Evolutionary conservation across 2,329 filamentous ascomycete species (phyloP).

Genomic region (Neopestalotiopsis sp.): DNA sequence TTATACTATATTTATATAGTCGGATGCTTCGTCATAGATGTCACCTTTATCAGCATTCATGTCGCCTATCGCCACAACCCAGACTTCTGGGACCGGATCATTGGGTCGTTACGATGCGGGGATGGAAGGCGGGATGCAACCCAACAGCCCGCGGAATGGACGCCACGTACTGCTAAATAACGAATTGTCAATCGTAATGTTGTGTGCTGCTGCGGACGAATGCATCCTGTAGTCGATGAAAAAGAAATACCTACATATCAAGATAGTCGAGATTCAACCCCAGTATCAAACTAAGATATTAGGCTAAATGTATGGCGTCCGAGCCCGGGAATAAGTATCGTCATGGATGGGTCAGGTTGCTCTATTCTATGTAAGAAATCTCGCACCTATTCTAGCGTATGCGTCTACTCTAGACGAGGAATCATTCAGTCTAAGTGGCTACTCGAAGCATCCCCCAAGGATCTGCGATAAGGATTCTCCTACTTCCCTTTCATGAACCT

Average conservation of each 20-base stretch:
- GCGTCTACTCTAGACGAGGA: not conserved
- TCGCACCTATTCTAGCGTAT: not conserved
- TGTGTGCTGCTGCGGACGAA: not conserved
- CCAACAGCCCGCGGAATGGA: not conserved
- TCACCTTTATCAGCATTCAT: not conserved
- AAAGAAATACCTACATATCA: not conserved
- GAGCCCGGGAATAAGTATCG: not conserved
- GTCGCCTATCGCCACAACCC: not conserved
- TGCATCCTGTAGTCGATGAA: not conserved
- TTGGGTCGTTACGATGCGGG: not conserved
- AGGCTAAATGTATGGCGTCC: not conserved
- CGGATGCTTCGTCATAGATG: not conserved
- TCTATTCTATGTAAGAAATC: not conserved
- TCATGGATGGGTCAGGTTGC: not conserved
- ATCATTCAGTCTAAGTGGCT: not conserved
- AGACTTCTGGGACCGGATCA: not conserved
- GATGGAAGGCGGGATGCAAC: conserved; percentile 1
- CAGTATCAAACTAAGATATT: not conserved
- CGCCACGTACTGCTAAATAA: too few relatives aligned
- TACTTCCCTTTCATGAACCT: not conserved
- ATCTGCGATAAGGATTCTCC: not conserved
- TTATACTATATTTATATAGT: not conserved
- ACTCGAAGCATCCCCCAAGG: not conserved
- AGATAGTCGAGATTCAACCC: not conserved
- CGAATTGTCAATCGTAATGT: not conserved